Conservation (phyloP, 1,139 yeast genomes). For the Eremothecium sinecaudum region DNA sequence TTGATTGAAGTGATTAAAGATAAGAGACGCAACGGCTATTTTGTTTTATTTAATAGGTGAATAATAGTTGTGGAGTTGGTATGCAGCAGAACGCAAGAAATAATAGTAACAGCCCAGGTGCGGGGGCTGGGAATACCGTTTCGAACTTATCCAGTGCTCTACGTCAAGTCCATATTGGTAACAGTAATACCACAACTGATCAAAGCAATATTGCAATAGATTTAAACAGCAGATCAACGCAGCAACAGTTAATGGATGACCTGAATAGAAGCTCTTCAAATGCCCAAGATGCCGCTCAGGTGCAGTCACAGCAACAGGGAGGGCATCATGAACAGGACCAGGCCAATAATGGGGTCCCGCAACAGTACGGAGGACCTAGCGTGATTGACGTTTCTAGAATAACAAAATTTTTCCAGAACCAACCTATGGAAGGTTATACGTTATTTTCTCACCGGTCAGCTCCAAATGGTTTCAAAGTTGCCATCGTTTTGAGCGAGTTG, state of each 20-base stretch:
- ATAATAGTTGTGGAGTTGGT: too few relatives aligned
- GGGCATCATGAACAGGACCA: conserved; percentile 15
- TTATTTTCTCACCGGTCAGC: conserved; percentile 87
- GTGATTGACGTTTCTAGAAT: conserved; percentile 42
- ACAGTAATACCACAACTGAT: conserved; percentile 22
- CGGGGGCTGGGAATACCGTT: conserved; percentile 12
- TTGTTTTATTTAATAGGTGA: too few relatives aligned
- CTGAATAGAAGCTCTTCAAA: conserved; percentile 9
- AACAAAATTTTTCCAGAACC: conserved; percentile 63
- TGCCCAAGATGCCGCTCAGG: conserved; percentile 8
- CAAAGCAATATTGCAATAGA: conserved; percentile 22
- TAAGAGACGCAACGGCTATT: too few relatives aligned
- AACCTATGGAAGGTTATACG: conserved; percentile 78
- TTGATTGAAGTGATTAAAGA: too few relatives aligned
- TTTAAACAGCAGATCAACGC: conserved; percentile 11
- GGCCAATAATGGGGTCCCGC: conserved; percentile 16
- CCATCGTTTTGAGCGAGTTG: conserved; percentile 78
- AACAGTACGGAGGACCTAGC: conserved; percentile 14
- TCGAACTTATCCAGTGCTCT: conserved; percentile 29
- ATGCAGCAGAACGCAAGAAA: conserved; percentile 8
- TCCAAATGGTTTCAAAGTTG: conserved; percentile 94
- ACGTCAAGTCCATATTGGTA: conserved; percentile 26
- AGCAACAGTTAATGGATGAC: conserved; percentile 13
- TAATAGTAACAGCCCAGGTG: conserved; percentile 4
- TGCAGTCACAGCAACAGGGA: conserved; percentile 15